A percentile compares a stretch with the other conserved stretches of the same genome.
These are phyloP conservation scores for Phellinidium pouzarii DNA, from an alignment of 1,284 basidiomycete species.

Conservation along the genomic window DNA sequence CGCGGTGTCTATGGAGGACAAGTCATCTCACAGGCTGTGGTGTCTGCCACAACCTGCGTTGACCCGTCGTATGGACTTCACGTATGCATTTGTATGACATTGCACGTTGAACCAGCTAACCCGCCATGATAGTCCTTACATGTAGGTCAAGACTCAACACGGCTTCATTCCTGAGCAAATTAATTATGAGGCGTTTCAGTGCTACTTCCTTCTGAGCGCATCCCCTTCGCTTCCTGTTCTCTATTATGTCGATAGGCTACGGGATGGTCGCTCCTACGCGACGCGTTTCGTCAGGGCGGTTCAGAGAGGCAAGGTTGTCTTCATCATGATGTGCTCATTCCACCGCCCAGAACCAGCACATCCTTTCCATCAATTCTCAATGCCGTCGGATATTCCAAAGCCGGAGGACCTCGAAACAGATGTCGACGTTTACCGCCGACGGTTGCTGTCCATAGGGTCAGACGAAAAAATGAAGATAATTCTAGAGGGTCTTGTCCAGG, in stretches of 20 bases:
- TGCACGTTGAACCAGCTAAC: conserved; percentile 17
- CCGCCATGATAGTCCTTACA: conserved; percentile 52
- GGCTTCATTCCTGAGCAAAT: conserved; percentile 23
- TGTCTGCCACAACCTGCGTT: conserved; percentile 74
- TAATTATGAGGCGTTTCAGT: conserved; percentile 35
- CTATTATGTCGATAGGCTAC: conserved; percentile 82
- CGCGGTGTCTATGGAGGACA: conserved; percentile 88
- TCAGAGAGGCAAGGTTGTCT: conserved; percentile 74
- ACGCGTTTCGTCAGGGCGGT: conserved; percentile 70
- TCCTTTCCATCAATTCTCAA: conserved; percentile 55
- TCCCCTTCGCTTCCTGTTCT: conserved; percentile 74
- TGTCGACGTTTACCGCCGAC: conserved; percentile 37
- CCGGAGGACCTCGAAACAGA: conserved; percentile 64
- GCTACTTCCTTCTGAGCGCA: conserved; percentile 77
- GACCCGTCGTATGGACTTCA: conserved; percentile 63
- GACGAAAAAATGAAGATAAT: conserved; percentile 29
- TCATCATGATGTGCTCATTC: conserved; percentile 84
- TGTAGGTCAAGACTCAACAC: conserved; percentile 32
- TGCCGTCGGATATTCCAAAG: conserved; percentile 49
- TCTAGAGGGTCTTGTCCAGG: conserved; percentile 38
- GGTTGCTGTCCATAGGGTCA: conserved; percentile 30
- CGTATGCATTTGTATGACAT: conserved; percentile 39
- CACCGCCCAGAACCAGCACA: conserved; percentile 75
- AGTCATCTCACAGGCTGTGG: conserved; percentile 83
- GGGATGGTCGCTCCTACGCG: conserved; percentile 69